Evolutionary conservation across 2,329 filamentous ascomycete species (phyloP).

Genomic region (Venturia oleaginea): DNA sequence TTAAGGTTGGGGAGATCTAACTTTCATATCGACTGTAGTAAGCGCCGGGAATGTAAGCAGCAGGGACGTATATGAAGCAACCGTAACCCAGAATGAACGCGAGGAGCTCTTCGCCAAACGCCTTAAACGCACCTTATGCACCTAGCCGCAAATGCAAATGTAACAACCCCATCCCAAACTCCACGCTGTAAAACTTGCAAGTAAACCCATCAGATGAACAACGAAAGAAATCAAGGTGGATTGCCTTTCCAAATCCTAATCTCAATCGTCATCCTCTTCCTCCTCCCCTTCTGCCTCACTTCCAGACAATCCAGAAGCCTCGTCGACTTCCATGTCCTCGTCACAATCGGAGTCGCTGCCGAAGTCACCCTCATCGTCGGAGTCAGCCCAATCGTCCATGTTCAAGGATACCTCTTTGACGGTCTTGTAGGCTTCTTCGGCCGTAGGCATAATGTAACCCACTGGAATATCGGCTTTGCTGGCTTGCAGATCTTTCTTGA

Average conservation of each 20-base stretch:
- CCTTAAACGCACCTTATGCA: constrained; percentile 1
- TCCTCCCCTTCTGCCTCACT: constrained; percentile 49
- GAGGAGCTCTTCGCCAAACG: neutral
- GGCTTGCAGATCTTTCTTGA: constrained; percentile 58
- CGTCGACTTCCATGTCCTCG: constrained; percentile 47
- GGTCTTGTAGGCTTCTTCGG: constrained; percentile 54
- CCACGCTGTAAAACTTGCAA: constrained; percentile 9
- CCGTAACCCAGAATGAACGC: neutral
- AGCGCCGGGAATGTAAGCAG: neutral
- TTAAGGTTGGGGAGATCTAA: constrained; percentile 1
- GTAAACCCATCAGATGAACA: neutral
- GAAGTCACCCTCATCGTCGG: constrained; percentile 49
- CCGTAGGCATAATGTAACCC: constrained; percentile 74
- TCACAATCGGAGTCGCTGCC: constrained; percentile 45
- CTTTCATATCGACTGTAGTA: neutral
- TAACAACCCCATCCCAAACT: neutral
- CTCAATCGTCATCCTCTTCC: constrained; percentile 46
- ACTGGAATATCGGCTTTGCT: constrained; percentile 73
- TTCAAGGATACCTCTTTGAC: constrained; percentile 58
- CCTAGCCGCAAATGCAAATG: neutral
- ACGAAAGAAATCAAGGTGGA: neutral
- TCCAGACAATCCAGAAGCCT: constrained; percentile 53
- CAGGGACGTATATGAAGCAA: neutral
- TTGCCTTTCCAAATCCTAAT: constrained; percentile 14
- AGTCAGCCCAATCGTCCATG: constrained; percentile 33